Evolutionary conservation across 257 asterid species (phyloP).

Genomic region (Nyctanthes arbortristis): DNA sequence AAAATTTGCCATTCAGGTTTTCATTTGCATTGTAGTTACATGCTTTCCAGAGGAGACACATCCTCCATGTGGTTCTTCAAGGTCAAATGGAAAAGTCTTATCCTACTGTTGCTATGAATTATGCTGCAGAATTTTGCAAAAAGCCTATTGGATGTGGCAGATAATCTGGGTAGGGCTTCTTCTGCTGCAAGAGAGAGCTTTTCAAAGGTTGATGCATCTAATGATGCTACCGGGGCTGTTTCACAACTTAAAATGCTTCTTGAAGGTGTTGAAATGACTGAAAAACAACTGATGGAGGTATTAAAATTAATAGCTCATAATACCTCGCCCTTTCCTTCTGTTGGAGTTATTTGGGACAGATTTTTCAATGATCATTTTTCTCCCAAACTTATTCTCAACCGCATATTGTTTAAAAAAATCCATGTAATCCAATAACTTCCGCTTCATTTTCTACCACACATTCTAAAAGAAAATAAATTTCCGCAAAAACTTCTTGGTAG

Average conservation of each 20-base stretch:
- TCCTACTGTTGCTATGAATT: slow-evolving; percentile 15
- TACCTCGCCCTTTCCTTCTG: neutral
- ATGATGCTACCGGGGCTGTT: slow-evolving; percentile 70
- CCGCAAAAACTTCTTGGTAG: too few species aligned
- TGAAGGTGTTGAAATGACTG: slow-evolving; percentile 98
- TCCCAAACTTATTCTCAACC: too few species aligned
- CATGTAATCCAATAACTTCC: too few species aligned
- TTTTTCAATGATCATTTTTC: too few species aligned
- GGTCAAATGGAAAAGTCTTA: neutral
- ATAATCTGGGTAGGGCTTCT: slow-evolving; percentile 84
- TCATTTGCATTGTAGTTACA: neutral
- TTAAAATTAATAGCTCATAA: neutral
- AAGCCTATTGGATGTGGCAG: slow-evolving; percentile 76
- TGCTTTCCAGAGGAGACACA: neutral
- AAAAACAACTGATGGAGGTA: slow-evolving; percentile 92
- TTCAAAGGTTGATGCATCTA: slow-evolving; percentile 63
- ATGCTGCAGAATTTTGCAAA: slow-evolving; percentile 79
- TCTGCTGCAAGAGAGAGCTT: slow-evolving; percentile 82
- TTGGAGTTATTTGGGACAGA: too few species aligned
- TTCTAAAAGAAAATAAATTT: too few species aligned
- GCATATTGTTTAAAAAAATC: too few species aligned
- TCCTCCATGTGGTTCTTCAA: neutral
- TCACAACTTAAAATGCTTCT: slow-evolving; percentile 81
- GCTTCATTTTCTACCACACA: too few species aligned
- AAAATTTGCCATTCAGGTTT: slow-evolving; percentile 87